Conservation (phyloP, 345 rosid genomes). For the Eucalyptus marginata region DNA sequence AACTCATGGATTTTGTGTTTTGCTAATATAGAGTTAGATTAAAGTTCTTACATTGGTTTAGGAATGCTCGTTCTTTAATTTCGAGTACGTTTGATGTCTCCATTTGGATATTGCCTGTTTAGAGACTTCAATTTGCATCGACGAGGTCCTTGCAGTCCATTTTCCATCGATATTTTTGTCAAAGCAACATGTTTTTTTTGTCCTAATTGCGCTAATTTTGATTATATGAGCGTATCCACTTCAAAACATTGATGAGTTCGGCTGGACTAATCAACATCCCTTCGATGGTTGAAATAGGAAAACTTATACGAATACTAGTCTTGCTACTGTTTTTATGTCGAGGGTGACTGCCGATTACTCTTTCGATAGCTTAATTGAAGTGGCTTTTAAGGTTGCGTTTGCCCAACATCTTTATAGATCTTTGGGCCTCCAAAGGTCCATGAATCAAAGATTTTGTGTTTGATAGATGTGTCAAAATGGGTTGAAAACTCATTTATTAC, state of each 20-base stretch:
- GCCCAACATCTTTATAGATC: rapidly evolving
- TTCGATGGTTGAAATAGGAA: too few relatives aligned
- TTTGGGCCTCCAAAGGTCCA: neutral
- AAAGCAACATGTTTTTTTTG: neutral
- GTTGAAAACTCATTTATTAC: neutral
- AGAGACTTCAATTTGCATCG: neutral
- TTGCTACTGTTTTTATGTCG: too few relatives aligned
- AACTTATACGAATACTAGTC: neutral
- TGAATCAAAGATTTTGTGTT: neutral
- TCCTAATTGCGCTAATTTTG: neutral
- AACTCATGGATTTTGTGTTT: neutral
- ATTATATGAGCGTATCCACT: neutral
- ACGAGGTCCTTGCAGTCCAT: neutral
- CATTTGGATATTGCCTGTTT: neutral
- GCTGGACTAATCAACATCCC: too few relatives aligned
- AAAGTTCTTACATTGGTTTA: neutral
- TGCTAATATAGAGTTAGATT: neutral
- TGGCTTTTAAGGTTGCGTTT: neutral
- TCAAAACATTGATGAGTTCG: neutral
- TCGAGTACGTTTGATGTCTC: neutral
- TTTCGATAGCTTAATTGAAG: neutral
- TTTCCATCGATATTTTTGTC: too few relatives aligned
- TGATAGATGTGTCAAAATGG: neutral
- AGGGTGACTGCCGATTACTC: too few relatives aligned
- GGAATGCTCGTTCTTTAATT: neutral